Conservation (phyloP, 352 stramenopile genomes). For the Pythium dissotocum region DNA sequence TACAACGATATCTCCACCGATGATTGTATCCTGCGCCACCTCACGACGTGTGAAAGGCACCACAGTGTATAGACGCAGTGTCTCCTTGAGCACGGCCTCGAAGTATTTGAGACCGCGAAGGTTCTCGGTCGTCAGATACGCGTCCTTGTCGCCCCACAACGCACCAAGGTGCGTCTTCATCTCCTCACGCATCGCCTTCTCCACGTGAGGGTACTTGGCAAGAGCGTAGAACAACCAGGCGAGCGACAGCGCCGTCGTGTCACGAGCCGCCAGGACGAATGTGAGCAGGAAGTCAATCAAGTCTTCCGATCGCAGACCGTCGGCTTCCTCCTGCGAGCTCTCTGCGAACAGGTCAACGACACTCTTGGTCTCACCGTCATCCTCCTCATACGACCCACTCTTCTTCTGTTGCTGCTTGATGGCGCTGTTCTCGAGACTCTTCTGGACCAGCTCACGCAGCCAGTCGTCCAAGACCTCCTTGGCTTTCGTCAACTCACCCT, state of each 20-base stretch:
- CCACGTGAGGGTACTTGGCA: slow-evolving; percentile 52
- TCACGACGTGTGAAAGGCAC: slow-evolving; percentile 65
- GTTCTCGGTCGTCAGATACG: slow-evolving; percentile 48
- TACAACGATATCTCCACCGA: slow-evolving; percentile 35
- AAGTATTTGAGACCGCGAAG: slow-evolving; percentile 54
- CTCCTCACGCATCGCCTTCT: slow-evolving; percentile 47
- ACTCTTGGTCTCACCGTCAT: neutral
- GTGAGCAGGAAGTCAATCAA: slow-evolving; percentile 66
- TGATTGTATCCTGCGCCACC: slow-evolving; percentile 49
- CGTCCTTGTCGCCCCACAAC: neutral
- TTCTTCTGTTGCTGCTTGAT: slow-evolving; percentile 3
- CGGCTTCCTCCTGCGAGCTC: neutral
- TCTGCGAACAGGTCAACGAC: slow-evolving; percentile 9
- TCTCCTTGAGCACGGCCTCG: slow-evolving; percentile 58
- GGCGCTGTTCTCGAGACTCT: slow-evolving; percentile 9
- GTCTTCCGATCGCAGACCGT: slow-evolving; percentile 30
- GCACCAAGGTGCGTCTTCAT: slow-evolving; percentile 23
- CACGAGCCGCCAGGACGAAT: slow-evolving; percentile 73
- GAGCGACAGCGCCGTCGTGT: slow-evolving; percentile 71
- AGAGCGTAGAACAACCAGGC: slow-evolving; percentile 77
- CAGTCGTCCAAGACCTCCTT: slow-evolving; percentile 39
- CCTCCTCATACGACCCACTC: neutral
- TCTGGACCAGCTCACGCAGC: slow-evolving; percentile 41
- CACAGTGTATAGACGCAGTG: slow-evolving; percentile 57
- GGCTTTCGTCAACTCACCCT: slow-evolving; percentile 33